Conservation (phyloP, 2,329 filamentous ascomycete genomes). For the Claviceps paspali region DNA sequence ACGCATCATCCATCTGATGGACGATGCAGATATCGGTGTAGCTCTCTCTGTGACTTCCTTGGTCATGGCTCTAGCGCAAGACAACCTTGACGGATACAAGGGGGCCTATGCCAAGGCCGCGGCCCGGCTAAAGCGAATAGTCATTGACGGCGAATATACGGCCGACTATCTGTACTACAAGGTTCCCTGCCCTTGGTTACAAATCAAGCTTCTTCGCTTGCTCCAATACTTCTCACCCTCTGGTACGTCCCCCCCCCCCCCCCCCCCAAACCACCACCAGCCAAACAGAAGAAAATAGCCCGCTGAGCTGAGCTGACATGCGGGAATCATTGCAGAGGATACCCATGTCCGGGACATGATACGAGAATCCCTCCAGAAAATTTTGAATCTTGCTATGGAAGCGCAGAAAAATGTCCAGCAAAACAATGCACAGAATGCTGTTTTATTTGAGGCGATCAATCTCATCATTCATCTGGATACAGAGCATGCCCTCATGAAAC, state of each 20-base stretch:
- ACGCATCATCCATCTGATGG: conserved; percentile 96
- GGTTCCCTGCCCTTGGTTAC: conserved; percentile 97
- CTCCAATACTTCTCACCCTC: conserved; percentile 95
- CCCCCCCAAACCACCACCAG: too few species aligned
- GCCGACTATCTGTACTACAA: conserved; percentile 97
- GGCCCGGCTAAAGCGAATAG: conserved; percentile 71
- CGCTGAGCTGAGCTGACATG: not conserved
- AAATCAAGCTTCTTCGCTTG: conserved; percentile 82
- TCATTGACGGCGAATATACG: conserved; percentile 79
- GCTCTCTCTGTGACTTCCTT: conserved; percentile 90
- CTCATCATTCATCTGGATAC: conserved; percentile 95
- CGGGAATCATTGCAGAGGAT: conserved; percentile 48
- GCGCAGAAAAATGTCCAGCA: conserved; percentile 97
- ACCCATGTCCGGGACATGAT: conserved; percentile 84
- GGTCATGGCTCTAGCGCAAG: conserved; percentile 86
- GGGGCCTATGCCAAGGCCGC: conserved; percentile 91
- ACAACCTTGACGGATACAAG: conserved; percentile 86
- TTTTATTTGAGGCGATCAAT: conserved; percentile 96
- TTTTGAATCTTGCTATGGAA: conserved; percentile 82
- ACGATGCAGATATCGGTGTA: conserved; percentile 86
- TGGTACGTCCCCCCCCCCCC: conserved; percentile 42
- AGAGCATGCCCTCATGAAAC: conserved; percentile 86
- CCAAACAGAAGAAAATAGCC: not conserved
- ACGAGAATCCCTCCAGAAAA: conserved; percentile 77
- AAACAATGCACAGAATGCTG: conserved; percentile 96